phyloP scores from a whole-genome alignment of 176 grass and related monocot species.

The Musa troglodytarum region DNA sequence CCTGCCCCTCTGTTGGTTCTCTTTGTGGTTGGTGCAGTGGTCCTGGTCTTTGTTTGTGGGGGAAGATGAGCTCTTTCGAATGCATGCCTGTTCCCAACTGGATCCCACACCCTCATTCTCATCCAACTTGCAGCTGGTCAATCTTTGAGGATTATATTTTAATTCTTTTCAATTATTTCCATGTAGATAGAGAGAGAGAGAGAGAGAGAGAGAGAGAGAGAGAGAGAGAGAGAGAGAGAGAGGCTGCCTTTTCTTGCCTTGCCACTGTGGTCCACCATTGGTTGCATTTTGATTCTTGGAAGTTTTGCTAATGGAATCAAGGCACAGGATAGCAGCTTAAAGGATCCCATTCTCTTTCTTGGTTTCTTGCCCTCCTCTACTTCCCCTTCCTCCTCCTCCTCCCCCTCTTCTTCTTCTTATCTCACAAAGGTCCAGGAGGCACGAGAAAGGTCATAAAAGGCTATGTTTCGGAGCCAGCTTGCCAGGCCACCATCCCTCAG shows the following conservation, averaged over 20 bases:
- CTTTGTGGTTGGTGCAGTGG: too few relatives aligned
- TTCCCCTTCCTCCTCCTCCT: slow-evolving; percentile 27
- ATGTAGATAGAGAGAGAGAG: too few relatives aligned
- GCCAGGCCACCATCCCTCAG: slow-evolving; percentile 66
- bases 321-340: background rate
- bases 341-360: slow-evolving; percentile 22
- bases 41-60: too few relatives aligned
- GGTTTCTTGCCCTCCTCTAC: slow-evolving; percentile 25
- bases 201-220: too few relatives aligned
- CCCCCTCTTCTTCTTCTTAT: slow-evolving; percentile 21
- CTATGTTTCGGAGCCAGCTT: slow-evolving; percentile 66
- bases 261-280: background rate
- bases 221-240: background rate
- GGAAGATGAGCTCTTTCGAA: too few relatives aligned
- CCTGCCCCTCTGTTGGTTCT: too few relatives aligned
- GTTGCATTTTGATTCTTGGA: background rate
- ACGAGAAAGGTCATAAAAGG: slow-evolving; percentile 6
- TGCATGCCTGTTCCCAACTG: too few relatives aligned
- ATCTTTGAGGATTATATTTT: too few relatives aligned
- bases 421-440: background rate
- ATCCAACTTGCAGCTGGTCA: too few relatives aligned
- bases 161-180: too few relatives aligned
- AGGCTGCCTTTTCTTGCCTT: background rate
- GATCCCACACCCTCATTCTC: too few relatives aligned
- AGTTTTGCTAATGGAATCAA: background rate